Conservation (phyloP, 257 asterid genomes). For the Salvia rosmarinus region DNA sequence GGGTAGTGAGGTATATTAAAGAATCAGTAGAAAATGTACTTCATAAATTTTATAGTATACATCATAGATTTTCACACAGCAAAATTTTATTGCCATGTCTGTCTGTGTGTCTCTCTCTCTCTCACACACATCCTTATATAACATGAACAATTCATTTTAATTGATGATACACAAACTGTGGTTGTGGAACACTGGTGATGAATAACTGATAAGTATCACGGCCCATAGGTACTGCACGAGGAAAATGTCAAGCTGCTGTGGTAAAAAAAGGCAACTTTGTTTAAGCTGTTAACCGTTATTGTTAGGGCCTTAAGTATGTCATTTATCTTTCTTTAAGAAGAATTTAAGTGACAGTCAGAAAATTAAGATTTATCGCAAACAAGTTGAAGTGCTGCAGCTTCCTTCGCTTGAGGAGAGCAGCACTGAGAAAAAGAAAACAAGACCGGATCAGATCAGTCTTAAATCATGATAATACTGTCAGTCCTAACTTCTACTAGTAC, state of each 20-base stretch:
- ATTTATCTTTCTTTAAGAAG: neutral
- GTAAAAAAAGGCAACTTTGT: neutral
- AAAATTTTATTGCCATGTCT: no score
- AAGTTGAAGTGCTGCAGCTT: neutral
- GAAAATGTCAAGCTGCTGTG: neutral
- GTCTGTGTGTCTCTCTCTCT: neutral
- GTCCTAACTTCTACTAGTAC: neutral
- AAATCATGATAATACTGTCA: neutral
- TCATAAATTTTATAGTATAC: neutral
- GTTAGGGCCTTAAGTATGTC: no score
- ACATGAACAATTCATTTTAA: neutral
- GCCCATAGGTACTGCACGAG: neutral
- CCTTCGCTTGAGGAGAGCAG: neutral
- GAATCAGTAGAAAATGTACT: neutral
- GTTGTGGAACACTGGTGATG: neutral
- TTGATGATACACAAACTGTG: neutral
- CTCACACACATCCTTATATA: neutral
- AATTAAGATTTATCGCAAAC: neutral
- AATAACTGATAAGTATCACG: neutral
- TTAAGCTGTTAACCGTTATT: neutral
- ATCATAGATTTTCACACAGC: neutral
- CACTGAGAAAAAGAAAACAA: neutral
- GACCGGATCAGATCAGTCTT: neutral
- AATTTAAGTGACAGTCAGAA: neutral
- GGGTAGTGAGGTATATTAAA: neutral